phyloP scores from a whole-genome alignment of 1,284 basidiomycete genomes.

The Rhodotorula sp. region DNA sequence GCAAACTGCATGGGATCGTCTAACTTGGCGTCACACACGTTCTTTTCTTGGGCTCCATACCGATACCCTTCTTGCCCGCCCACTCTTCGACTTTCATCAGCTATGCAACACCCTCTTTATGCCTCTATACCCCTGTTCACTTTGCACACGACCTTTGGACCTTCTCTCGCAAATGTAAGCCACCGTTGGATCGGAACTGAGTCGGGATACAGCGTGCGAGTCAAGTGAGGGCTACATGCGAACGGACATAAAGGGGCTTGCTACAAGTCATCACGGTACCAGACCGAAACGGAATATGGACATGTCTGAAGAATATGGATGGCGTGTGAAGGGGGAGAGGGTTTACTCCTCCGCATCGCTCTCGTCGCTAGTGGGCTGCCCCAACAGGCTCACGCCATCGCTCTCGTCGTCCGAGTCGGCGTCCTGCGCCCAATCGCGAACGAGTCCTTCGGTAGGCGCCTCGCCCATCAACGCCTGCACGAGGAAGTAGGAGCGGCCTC shows the following conservation, averaged over 20 bases:
- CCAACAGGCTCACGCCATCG: neutral
- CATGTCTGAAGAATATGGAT: no score
- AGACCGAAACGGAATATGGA: no score
- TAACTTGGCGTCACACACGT: neutral
- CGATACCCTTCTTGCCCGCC: no score
- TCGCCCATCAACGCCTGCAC: constrained; percentile 34
- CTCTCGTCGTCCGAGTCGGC: constrained; percentile 2
- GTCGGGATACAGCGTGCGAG: no score
- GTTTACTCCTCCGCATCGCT: neutral
- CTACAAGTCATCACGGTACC: no score
- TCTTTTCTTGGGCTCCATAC: no score
- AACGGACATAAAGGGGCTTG: no score
- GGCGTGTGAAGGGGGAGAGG: neutral
- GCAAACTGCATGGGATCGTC: constrained; percentile 6
- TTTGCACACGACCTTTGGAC: no score
- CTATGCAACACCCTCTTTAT: neutral
- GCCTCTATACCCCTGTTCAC: no score
- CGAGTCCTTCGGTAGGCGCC: constrained; percentile 18
- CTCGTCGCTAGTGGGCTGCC: neutral
- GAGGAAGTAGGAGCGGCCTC: constrained; percentile 23
- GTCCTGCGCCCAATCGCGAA: constrained; percentile 24
- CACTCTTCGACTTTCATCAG: neutral
- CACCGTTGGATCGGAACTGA: no score
- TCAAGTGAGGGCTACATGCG: no score
- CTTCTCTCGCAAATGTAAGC: no score